Percentiles rank a stretch among this genome's conserved stretches.
Evolutionary conservation across 2,329 filamentous ascomycete species (phyloP).

Genomic region (Pseudohalonectria lignicola): DNA sequence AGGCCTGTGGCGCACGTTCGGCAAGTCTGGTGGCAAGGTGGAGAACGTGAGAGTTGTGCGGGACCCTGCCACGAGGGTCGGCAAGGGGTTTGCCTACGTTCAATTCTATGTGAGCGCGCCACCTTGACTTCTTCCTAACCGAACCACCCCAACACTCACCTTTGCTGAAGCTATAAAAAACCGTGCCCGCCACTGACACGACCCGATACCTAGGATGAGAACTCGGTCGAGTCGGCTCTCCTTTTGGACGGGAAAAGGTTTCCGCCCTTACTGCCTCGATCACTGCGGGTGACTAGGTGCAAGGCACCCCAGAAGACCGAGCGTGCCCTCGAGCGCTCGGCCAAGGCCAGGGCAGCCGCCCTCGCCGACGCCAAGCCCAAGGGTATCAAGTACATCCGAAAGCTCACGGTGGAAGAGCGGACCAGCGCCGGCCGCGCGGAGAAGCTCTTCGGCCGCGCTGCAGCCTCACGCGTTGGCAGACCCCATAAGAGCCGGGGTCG

Average conservation of each 20-base stretch:
- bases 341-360: constrained; percentile 22
- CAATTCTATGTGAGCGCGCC: constrained; percentile 61
- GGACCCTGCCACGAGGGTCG: constrained; percentile 80
- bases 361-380: constrained; percentile 20
- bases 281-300: constrained; percentile 76
- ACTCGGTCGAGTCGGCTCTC: constrained; percentile 82
- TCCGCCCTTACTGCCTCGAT: constrained; percentile 83
- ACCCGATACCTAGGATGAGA: constrained; percentile 51
- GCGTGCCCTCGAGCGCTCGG: constrained; percentile 37
- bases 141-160: too few species aligned
- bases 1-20: constrained; percentile 77
- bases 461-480: constrained; percentile 34
- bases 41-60: constrained; percentile 90
- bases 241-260: constrained; percentile 85
- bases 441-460: constrained; percentile 61
- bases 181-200: background rate
- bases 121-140: background rate
- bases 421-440: constrained; percentile 62
- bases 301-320: constrained; percentile 57
- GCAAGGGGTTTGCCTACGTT: constrained; percentile 96
- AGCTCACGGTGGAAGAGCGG: constrained; percentile 54
- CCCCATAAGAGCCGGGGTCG: constrained; percentile 17
- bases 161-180: background rate
- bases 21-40: constrained; percentile 62
- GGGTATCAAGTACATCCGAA: constrained; percentile 53